Evolutionary conservation across 1,139 yeast species (phyloP).

Genomic region (Trichomonascaceae sp.): DNA sequence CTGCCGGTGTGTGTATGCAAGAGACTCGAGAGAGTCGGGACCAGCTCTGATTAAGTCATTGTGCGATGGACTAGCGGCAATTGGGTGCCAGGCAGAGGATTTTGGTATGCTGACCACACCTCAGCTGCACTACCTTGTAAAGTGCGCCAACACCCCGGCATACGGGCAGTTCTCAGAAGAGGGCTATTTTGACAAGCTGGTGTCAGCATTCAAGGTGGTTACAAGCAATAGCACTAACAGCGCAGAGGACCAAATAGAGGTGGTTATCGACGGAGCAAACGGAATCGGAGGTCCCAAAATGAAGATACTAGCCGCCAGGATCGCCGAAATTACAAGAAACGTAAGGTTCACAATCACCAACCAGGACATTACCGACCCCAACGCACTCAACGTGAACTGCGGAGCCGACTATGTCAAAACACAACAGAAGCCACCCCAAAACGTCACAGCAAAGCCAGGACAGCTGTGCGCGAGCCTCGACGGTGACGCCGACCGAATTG

Average conservation of each 20-base stretch:
- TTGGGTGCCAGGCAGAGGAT: slow-evolving; percentile 37
- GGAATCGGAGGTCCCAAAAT: slow-evolving; percentile 90
- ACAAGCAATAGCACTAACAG: not conserved
- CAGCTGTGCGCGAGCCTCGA: slow-evolving; percentile 74
- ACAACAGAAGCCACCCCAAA: slow-evolving; percentile 36
- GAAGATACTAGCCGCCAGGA: slow-evolving; percentile 30
- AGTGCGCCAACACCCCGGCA: slow-evolving; percentile 47
- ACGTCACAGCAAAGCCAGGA: slow-evolving; percentile 4
- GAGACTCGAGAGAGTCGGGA: slow-evolving; percentile 55
- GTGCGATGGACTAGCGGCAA: slow-evolving; percentile 49
- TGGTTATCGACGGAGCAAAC: slow-evolving; percentile 68
- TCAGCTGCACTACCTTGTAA: slow-evolving; percentile 78
- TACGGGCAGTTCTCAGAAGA: slow-evolving; percentile 54
- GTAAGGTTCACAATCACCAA: slow-evolving; percentile 36
- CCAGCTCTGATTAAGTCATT: slow-evolving; percentile 49
- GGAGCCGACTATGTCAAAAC: slow-evolving; percentile 97
- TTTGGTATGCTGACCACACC: slow-evolving; percentile 82
- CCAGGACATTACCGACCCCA: slow-evolving; percentile 41
- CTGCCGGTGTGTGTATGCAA: slow-evolving; percentile 44
- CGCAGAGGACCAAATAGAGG: not conserved
- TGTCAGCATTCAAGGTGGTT: slow-evolving; percentile 29
- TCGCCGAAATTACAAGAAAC: slow-evolving; percentile 25
- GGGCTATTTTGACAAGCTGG: slow-evolving; percentile 61
- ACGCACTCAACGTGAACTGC: slow-evolving; percentile 57
- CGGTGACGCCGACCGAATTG: slow-evolving; percentile 95